Percentiles rank a stretch among this genome's conserved stretches.
phyloP scores from a whole-genome alignment of 257 asterid genomes.

The Penstemon newberryi region DNA sequence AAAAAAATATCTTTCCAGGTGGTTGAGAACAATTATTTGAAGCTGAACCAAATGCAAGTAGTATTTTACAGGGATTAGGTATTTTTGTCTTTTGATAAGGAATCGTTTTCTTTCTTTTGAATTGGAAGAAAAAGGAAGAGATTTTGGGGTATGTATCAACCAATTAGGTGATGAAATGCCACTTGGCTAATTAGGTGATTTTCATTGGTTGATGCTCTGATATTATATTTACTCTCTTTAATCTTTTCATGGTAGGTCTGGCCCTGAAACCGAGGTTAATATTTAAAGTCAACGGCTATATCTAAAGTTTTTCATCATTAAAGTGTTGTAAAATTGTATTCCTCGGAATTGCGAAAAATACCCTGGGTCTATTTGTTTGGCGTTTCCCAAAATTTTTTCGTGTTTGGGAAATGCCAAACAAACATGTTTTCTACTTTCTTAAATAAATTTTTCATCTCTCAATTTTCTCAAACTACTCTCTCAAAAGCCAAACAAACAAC shows the following conservation, averaged over 20 bases:
- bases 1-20: background rate
- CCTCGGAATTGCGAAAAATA: too few relatives aligned
- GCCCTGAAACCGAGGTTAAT: background rate
- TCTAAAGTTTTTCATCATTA: background rate
- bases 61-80: background rate
- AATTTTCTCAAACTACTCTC: too few relatives aligned
- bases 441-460: too few relatives aligned
- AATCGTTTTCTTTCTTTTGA: background rate
- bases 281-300: slow-evolving; percentile 3
- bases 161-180: background rate
- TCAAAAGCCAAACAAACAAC: too few relatives aligned
- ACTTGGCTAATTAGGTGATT: background rate
- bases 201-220: background rate
- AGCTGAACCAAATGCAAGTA: background rate
- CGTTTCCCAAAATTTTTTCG: too few relatives aligned
- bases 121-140: background rate
- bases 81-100: background rate
- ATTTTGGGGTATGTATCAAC: background rate
- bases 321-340: too few relatives aligned
- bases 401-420: too few relatives aligned
- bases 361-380: too few relatives aligned
- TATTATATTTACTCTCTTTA: background rate
- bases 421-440: too few relatives aligned
- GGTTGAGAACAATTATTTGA: background rate
- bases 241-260: background rate